Base-by-base conservation (phyloP, 1,139 yeast species). In the Suhomyces taliae region DNA sequence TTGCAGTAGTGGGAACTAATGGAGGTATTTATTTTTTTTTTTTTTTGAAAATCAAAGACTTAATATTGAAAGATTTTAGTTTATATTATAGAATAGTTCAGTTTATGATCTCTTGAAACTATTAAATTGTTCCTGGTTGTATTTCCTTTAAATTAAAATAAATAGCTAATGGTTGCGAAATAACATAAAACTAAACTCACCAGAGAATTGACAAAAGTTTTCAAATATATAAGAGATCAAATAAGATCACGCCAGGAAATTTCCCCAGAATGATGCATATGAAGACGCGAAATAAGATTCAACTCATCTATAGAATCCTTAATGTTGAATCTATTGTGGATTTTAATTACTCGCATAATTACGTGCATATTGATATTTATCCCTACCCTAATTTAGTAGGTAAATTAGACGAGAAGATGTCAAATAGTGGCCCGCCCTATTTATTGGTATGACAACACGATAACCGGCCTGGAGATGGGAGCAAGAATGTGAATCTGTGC, bases 271-370 rank as follows among this genome's bases (percentile, higher is more conserved):
- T 11, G 4, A 29, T 7, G 11, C 11, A 11, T 27, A 27, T 26
- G 40, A 37, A 12, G 40, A 27, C 32, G 32, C 32, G n/a, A 11
- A 29, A 29, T 29, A 11, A 9, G 9, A 4, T 29, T 9, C 2
- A 29, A 6, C 9, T 29, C 32, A 29, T 29, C 9, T 29, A 29
- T 29, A 29, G 32, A 9, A 29, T 29, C 7, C 32, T 39, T n/a
- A 44, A 41, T 39, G 40, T 34, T 6, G 49, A 43, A 31, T 44
- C 45, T n/a, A 44, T 33, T 50, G 43, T 51, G n/a, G 27, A 6
- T 6, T 14, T 36, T 15, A 36, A 44, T 44, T 44, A 44, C 37
- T 24, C 40, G 43, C 46, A 44, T 44, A 27, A 11, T 34, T 32
- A 29, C 34, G 12, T 44, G 43, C 43, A 36, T 38, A 27, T 24